These are phyloP conservation scores for Tolypocladium ophioglossoides DNA, from an alignment of 2,329 filamentous ascomycete species.

Conservation along the genomic window DNA sequence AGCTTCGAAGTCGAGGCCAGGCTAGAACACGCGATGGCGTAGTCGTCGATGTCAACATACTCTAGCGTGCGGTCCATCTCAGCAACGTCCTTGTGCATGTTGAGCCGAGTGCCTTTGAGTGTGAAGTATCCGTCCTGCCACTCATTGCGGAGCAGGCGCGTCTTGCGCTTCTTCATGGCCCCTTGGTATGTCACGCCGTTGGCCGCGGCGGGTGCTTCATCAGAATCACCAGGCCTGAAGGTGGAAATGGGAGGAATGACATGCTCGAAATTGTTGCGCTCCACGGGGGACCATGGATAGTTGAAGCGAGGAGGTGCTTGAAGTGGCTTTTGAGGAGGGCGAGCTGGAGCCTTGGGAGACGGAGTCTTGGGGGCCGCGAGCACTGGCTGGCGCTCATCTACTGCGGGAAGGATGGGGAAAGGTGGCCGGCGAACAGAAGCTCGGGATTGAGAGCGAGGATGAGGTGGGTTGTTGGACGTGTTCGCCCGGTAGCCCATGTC, in stretches of 20 bases:
- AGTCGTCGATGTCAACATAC: conserved; percentile 81
- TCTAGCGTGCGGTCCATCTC: conserved; percentile 51
- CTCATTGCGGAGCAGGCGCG: conserved; percentile 78
- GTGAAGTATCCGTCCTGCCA: conserved; percentile 91
- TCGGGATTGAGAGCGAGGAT: conserved; percentile 40
- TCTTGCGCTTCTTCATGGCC: conserved; percentile 91
- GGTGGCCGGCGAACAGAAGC: conserved; percentile 55
- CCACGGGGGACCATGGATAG: conserved; percentile 45
- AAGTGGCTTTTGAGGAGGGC: conserved; percentile 27
- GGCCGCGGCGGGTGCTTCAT: conserved; percentile 20
- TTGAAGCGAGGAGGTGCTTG: conserved; percentile 43
- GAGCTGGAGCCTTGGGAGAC: conserved; percentile 22
- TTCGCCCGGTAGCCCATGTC: conserved; percentile 70
- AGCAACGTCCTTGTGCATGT: conserved; percentile 59
- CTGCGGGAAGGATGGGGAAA: conserved; percentile 55
- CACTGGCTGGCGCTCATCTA: conserved; percentile 52
- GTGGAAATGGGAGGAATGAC: conserved; percentile 27
- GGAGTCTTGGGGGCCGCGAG: conserved; percentile 21
- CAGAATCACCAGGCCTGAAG: conserved; percentile 10
- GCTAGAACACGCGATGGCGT: conserved; percentile 75
- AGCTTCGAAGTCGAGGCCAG: conserved; percentile 70
- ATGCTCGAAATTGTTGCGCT: conserved; percentile 34
- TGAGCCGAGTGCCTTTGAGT: conserved; percentile 62
- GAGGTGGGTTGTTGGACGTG: conserved; percentile 20
- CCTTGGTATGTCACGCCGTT: conserved; percentile 62